These are phyloP conservation scores for Boletus coccyginus DNA, from an alignment of 768 basidiomycete species.

Conservation along the genomic window DNA sequence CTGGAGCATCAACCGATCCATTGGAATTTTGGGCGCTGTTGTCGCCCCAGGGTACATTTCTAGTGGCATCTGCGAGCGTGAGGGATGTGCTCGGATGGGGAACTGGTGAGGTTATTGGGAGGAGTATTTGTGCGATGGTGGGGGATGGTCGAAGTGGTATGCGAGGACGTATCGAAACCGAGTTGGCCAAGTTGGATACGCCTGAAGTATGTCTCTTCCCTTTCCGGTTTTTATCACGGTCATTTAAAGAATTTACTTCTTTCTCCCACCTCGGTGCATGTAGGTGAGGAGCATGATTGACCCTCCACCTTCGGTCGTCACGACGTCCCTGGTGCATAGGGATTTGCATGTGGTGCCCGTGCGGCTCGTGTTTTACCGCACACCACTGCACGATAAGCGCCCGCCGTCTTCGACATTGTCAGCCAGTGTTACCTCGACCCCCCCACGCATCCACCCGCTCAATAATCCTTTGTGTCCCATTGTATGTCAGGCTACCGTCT, in stretches of 20 bases:
- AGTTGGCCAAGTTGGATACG: conserved; percentile 21
- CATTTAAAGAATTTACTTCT: neutral
- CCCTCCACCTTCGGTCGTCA: conserved; percentile 18
- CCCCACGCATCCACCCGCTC: conserved; percentile 15
- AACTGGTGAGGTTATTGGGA: conserved; percentile 51
- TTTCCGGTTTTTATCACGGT: neutral
- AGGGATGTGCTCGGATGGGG: conserved; percentile 67
- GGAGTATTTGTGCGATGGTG: conserved; percentile 40
- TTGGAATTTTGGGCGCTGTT: conserved; percentile 54
- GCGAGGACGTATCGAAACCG: conserved; percentile 26
- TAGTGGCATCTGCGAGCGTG: conserved; percentile 49
- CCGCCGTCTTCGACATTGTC: neutral
- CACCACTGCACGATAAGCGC: conserved; percentile 18
- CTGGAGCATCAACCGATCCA: conserved; percentile 3
- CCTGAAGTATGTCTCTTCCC: conserved; percentile 13
- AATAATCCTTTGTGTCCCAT: conserved; percentile 24
- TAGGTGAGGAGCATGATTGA: conserved; percentile 13
- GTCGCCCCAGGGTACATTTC: conserved; percentile 44
- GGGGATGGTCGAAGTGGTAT: conserved; percentile 17
- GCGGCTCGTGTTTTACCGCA: conserved; percentile 38
- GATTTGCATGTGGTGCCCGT: conserved; percentile 31
- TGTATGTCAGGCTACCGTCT: conserved; percentile 29
- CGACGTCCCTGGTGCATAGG: conserved; percentile 38
- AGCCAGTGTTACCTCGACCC: neutral
- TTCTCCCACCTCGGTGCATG: neutral